These are phyloP conservation scores for Endogone sp. DNA, from an alignment of 192 early-diverging fungal genomes.

Conservation along the genomic window DNA sequence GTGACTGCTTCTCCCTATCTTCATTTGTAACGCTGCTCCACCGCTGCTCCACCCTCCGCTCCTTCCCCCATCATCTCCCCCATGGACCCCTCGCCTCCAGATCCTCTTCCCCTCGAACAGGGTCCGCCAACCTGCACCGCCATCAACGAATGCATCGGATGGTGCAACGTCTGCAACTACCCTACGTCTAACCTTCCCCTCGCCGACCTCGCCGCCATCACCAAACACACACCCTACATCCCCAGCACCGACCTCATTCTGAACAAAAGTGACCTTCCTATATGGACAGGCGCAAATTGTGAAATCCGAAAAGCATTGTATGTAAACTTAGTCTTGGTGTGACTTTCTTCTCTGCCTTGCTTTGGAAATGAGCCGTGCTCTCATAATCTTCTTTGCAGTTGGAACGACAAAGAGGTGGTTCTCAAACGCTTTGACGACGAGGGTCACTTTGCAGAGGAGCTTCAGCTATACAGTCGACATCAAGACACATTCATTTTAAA, in stretches of 20 bases:
- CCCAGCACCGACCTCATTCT: not conserved
- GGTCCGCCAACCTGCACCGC: not conserved
- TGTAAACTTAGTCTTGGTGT: not conserved
- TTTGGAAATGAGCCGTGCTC: not conserved
- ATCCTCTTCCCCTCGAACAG: not conserved
- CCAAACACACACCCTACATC: not conserved
- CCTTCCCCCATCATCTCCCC: not conserved
- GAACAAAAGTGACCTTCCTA: not conserved
- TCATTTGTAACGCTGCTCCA: no score
- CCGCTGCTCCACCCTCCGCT: no score
- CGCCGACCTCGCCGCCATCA: not conserved
- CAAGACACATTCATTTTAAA: not conserved
- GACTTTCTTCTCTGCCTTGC: no score
- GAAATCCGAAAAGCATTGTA: not conserved
- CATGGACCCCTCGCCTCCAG: not conserved
- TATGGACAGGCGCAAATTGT: not conserved
- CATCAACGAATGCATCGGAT: not conserved
- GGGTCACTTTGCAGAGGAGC: not conserved
- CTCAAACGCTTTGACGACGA: not conserved
- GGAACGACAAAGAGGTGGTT: not conserved
- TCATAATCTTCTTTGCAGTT: not conserved
- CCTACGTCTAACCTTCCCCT: not conserved
- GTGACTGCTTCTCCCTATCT: no score
- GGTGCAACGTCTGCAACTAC: not conserved
- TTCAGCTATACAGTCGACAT: not conserved